A percentile compares a stretch with the other conserved stretches of the same genome.
Evolutionary conservation across 805 yeast genomes (phyloP).

Genomic region (Danielozyma ontarioensis): DNA sequence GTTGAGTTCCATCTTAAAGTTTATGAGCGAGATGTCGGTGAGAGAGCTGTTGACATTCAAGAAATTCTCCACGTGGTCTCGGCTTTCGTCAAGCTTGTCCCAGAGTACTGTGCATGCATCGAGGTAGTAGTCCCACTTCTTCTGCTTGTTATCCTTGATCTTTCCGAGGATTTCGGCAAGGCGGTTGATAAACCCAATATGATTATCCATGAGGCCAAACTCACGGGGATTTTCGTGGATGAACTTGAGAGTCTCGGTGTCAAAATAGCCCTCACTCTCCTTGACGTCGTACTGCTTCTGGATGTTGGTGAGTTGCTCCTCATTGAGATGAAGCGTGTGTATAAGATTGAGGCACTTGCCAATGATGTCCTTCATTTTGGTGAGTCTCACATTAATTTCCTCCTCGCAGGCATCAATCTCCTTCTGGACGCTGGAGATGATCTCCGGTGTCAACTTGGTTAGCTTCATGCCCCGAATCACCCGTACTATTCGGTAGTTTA

Average conservation of each 20-base stretch:
- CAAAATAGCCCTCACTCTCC: constrained; percentile 28
- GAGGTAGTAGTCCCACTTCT: constrained; percentile 29
- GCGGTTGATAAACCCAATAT: constrained; percentile 25
- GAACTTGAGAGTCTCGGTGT: constrained; percentile 31
- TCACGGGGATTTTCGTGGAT: constrained; percentile 32
- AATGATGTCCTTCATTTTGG: constrained; percentile 18
- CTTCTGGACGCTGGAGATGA: constrained; percentile 14
- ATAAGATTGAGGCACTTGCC: constrained; percentile 21
- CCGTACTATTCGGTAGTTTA: constrained; percentile 33
- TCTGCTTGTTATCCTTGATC: constrained; percentile 30
- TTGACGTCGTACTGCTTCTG: constrained; percentile 22
- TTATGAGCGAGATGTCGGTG: constrained; percentile 41
- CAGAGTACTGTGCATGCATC: constrained; percentile 48
- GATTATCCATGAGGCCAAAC: constrained; percentile 34
- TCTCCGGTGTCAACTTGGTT: constrained; percentile 31
- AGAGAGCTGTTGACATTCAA: constrained; percentile 42
- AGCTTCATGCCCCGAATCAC: constrained; percentile 30
- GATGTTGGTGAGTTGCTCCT: constrained; percentile 27
- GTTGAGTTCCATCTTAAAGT: constrained; percentile 50
- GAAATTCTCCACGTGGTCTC: constrained; percentile 37
- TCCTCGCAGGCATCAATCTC: constrained; percentile 22
- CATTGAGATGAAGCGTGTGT: constrained; percentile 21
- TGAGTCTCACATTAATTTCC: constrained; percentile 19
- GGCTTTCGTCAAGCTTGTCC: constrained; percentile 50
- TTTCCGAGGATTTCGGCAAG: constrained; percentile 26